Evolutionary conservation across 345 rosid species (phyloP), one percentile per base, ranked within the genome.

Genomic region (Salix viminalis): DNA sequence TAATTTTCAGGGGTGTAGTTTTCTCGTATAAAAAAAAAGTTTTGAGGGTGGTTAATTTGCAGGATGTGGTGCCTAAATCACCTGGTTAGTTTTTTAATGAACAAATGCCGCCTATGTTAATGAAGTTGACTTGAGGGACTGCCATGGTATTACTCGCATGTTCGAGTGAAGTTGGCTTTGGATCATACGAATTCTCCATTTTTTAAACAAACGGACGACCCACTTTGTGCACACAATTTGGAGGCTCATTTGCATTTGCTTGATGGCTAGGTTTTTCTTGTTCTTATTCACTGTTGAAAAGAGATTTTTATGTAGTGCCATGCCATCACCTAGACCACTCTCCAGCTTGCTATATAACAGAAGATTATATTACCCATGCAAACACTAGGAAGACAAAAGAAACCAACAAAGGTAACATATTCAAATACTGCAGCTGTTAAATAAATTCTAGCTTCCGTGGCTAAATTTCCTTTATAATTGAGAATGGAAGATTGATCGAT

Each of bases 101-200:
- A 80, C 69, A 74, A 16, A 78, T 65, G 30, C 87, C 91, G 2
- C 67, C 79, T 32, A 48, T 75, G 74, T 18, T 90, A 75, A 86
- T 85, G 88, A 90, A 85, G 79, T 6, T 90, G 54, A 91, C 77
- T 26, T 1, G 91, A 78, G 66, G 82, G 87, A 4, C 44, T 87
- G 82, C 98, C 96, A 7, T 92, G 96, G 98, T 84, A 91, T 81
- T 91, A 92, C 78, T 84, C 88, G 11, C 97, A 94, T 32, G 93
- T 90, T 4, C 97, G 98, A 23, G 92, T 84, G 77, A 94, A 91
- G 88, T 70, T 94, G 76, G 82, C 78, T 19, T 65, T 94, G 18
- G 91, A 90, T 79, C 97, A 91, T 15, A 85, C 71, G 54, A 82
- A 83, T 72, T 94, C 98, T 15, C 97, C 96, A 4, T 94, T 91